Base-by-base conservation (phyloP, 2,329 filamentous ascomycete genomes). In the Calonectria honghensis region DNA sequence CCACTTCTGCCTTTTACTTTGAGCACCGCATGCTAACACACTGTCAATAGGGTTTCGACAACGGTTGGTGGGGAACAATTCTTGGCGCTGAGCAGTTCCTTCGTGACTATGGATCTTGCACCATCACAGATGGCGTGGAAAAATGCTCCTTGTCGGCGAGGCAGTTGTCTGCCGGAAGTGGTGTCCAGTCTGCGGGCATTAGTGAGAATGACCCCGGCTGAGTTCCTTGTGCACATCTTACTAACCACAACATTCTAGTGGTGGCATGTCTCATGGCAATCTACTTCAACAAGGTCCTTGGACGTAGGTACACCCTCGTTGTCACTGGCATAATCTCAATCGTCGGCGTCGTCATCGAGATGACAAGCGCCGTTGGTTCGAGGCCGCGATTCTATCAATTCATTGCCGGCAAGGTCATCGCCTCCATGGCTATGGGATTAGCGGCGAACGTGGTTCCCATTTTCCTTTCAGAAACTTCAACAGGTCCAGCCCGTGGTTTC, bases 21-120 rank as follows among this genome's bases (percentile, higher is more conserved):
- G 37, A 18, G 24, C 20, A n/a, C 31, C 24, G 3, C 9, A 3
- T 41, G 27, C 57, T 63, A 18, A 63, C 18, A 0, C n/a, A 18
- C 5, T 32, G 7, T 29, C 13, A 13, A 29, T 41, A 41, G 57
- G 57, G 57, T 39, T 63, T 63, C 27, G 57, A 63, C 57, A 63
- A 63, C 24, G 57, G 57, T 20, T 63, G 57, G 57, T 63, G 57
- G 57, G 57, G 57, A 27, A 63, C 57, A 10, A 63, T 63, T 31
- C 57, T 63, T 7, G 57, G 57, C 37, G 57, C 57, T 29, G 35
- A 63, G 6, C 57, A 63, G 11, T 63, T 63, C 27, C 57, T 63
- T 6, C 57, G 57, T 6, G 57, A 63, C 57, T 63, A 63, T 18
- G 57, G 57, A 63, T 63, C 57, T 29, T 63, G 57, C 9, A 39